Conservation (phyloP, 2,329 filamentous ascomycete genomes). For the Fusarium temperatum region DNA sequence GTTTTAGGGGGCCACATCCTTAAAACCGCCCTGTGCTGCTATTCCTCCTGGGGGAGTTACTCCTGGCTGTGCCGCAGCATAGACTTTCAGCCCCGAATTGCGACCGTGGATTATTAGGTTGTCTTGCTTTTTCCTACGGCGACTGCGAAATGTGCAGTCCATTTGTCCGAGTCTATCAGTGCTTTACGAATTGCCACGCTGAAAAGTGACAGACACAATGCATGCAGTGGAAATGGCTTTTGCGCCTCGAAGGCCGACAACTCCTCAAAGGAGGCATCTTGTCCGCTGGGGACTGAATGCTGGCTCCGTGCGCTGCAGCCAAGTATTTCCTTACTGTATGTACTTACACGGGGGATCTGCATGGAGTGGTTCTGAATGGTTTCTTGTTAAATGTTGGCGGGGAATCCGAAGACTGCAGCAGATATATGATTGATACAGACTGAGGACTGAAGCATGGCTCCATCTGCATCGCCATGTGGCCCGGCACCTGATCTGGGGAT, state of each 20-base stretch:
- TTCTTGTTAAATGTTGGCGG: conserved; percentile 9
- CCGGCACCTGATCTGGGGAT: conserved; percentile 24
- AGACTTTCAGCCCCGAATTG: conserved; percentile 14
- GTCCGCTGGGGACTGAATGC: background rate
- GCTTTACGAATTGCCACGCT: background rate
- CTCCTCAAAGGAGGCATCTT: background rate
- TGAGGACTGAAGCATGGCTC: background rate
- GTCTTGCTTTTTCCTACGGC: conserved; percentile 14
- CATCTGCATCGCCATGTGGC: conserved; percentile 15
- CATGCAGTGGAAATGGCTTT: background rate
- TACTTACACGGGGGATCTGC: conserved; percentile 15
- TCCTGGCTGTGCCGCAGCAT: conserved; percentile 16
- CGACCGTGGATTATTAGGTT: background rate
- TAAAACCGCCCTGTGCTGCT: conserved; percentile 6
- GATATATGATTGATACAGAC: background rate
- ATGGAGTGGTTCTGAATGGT: conserved; percentile 1
- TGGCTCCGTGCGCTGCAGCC: background rate
- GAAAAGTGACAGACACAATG: background rate
- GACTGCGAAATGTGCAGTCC: conserved; percentile 1
- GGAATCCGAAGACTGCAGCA: conserved; percentile 10
- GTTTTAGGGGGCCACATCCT: background rate
- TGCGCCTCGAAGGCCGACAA: background rate
- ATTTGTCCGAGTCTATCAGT: background rate
- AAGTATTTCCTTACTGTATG: background rate
- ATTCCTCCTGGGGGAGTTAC: background rate